Conservation (phyloP, 805 yeast genomes). For the Lachancea fermentati region DNA sequence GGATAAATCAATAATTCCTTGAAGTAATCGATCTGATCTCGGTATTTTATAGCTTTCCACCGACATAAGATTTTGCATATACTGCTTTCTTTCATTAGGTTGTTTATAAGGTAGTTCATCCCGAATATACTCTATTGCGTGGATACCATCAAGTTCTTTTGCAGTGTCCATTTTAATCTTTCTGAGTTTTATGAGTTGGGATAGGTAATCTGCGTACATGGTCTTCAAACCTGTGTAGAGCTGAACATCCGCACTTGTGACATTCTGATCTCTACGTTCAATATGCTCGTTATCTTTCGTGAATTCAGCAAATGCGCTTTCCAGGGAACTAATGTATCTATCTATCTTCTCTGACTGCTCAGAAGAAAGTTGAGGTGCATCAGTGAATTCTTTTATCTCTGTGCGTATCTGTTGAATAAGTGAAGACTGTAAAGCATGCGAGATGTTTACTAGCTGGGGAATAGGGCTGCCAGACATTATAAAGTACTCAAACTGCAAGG, state of each 20-base stretch:
- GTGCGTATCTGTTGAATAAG: constrained; percentile 26
- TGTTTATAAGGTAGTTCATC: constrained; percentile 22
- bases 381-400: constrained; percentile 20
- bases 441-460: constrained; percentile 30
- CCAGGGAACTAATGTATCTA: constrained; percentile 20
- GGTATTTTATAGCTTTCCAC: constrained; percentile 6
- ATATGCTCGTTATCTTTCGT: constrained; percentile 27
- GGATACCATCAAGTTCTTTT: constrained; percentile 10
- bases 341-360: constrained; percentile 17
- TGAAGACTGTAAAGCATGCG: constrained; percentile 28
- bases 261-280: constrained; percentile 16
- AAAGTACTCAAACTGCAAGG: neutral
- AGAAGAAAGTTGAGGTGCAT: constrained; percentile 10
- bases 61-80: constrained; percentile 14
- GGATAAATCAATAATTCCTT: constrained; percentile 20
- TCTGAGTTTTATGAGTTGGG: constrained; percentile 20
- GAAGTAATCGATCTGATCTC: constrained; percentile 13
- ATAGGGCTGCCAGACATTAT: constrained; percentile 16
- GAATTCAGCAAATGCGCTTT: constrained; percentile 21
- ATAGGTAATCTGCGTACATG: constrained; percentile 29
- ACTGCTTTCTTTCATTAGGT: constrained; percentile 25
- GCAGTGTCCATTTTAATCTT: constrained; percentile 3
- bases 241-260: constrained; percentile 26
- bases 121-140: constrained; percentile 16
- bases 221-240: constrained; percentile 26